Evolutionary conservation across 352 stramenopile species (phyloP), one percentile per base, ranked within the genome.

Genomic region (Globisporangium okanoganense): DNA sequence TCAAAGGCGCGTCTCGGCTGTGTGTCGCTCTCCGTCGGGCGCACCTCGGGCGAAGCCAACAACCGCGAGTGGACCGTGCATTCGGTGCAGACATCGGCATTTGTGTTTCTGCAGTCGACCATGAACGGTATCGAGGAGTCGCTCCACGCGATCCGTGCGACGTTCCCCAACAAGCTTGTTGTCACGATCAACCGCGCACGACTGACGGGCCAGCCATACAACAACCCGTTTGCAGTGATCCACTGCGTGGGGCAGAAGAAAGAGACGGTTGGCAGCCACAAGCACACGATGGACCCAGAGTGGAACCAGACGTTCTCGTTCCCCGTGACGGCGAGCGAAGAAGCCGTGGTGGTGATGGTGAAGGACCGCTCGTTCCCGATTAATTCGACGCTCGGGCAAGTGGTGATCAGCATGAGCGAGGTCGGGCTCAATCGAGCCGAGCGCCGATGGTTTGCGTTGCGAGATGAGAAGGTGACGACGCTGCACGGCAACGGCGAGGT

Each of bases 291-390:
- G 87, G 85, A 95, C 25, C 87, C 87, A 0, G 87, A 95, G 65
- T 95, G 87, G 87, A 95, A 95, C 58, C 87, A 95, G 53, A 94
- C 87, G 0, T 95, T 95, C 52, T 94, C 85, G 8, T 95, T 95
- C 47, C 87, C 87, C 0, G 87, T 95, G 8, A 92, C 79, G 14
- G 87, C 81, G 13, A 90, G 73, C 40, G 76, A 90, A 54, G 82
- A 87, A 4, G 68, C 71, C 13, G 81, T 95, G 18, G 68, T 85
- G 0, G 70, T 94, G 14, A 66, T 82, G 8, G 76, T 95, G 56
- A 92, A 92, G 41, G 86, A 95, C 57, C 70, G 75, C 10, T 76
- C 67, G 18, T 94, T 95, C 56, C 84, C 85, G 9, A 69, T 94
- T 40, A 82, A 88, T 56, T 80, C 81, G 33, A 93, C 79, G 13